Percentiles rank a stretch among this genome's conserved stretches.
These are phyloP conservation scores for Lactifluus subvellereus DNA, from an alignment of 768 basidiomycete species.

Conservation along the genomic window DNA sequence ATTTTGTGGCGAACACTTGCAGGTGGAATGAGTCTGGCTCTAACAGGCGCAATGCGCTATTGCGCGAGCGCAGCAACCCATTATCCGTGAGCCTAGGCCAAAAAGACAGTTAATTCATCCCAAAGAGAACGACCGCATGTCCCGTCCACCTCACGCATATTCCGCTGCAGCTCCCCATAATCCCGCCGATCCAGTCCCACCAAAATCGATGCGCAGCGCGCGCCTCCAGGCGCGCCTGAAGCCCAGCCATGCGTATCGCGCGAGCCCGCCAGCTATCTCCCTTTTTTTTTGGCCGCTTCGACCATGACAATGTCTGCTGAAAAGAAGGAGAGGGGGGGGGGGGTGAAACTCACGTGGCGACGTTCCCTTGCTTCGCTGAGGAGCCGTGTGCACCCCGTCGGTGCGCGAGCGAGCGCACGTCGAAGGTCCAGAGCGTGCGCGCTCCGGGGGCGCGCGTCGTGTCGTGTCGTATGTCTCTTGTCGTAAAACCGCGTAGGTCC, in stretches of 20 bases:
- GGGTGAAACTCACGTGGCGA: constrained; percentile 56
- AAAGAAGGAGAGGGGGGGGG: background rate
- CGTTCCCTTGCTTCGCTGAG: constrained; percentile 48
- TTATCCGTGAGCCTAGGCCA: no score
- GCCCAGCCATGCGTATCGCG: constrained; percentile 61
- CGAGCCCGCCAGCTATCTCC: constrained; percentile 80
- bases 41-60: no score
- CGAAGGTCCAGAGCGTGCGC: constrained; percentile 70
- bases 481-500: constrained; percentile 48
- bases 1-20: background rate
- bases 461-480: constrained; percentile 57
- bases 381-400: constrained; percentile 63
- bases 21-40: background rate
- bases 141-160: constrained; percentile 50
- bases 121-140: background rate
- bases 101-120: background rate
- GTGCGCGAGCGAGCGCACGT: constrained; percentile 60
- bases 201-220: constrained; percentile 69
- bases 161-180: constrained; percentile 53
- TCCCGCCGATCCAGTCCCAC: constrained; percentile 75
- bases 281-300: constrained; percentile 33
- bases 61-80: background rate
- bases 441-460: constrained; percentile 34
- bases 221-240: constrained; percentile 60
- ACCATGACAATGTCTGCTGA: background rate